Evolutionary conservation across 805 yeast genomes (phyloP), one percentile per base, ranked within the genome.

Genomic region (Yamadazyma sp.): DNA sequence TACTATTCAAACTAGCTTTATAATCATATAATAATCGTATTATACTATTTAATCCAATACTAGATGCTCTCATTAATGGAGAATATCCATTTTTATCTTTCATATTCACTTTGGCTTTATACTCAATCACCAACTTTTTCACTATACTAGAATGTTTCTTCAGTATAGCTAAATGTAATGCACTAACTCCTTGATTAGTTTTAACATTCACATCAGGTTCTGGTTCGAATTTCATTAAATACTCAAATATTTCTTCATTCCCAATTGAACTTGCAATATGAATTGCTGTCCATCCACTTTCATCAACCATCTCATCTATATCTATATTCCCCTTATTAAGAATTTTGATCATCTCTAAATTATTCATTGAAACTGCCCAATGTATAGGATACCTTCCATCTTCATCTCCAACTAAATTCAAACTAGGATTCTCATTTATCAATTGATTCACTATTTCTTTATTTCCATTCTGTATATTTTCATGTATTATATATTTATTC

Each of bases 231-330:
- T 55, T 58, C 45, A 78, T 61, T n/a, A 87, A 50, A 29, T 65
- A 48, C 7, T 71, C 63, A 3, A 86, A 47, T 7, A 81, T 70
- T 5, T 65, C 69, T 15, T 66, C 47, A 48, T 78, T 75, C 0
- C 96, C 96, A 2, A 82, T 67, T 0, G 96, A 75, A 0, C 84
- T 73, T 0, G 93, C 87, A 34, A 91, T 80, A 56, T 89, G 97
- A 22, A 86, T 50, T 1, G 94, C 87, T 0, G 91, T 82, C 96
- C 96, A 89, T 0, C 95, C 95, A 8, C 89, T 69, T 13, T 73
- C 80, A 55, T 89, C 98, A 0, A 46, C 53, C 48, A 69, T 55
- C 3, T 81, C 84, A 52, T 87, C 93, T 9, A 87, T 55, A 43
- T 86, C 91, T 22, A 65, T 63, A 21, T 42, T 45, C 36, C 55